These are phyloP conservation scores for Paxillus rubicundulus DNA, from an alignment of 768 basidiomycete genomes.

Conservation along the genomic window DNA sequence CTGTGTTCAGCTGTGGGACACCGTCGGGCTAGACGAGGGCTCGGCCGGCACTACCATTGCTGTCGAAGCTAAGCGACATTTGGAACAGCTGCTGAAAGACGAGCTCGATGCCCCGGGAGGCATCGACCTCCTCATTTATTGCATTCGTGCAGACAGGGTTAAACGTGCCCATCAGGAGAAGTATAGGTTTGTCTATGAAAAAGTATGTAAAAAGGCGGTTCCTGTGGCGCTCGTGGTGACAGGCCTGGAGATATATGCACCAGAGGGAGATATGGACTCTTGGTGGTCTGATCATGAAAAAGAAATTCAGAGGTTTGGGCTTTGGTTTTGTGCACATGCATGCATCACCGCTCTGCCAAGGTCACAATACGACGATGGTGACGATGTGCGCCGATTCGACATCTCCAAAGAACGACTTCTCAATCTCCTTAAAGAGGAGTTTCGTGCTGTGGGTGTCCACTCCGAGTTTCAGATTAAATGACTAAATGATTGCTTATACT, in stretches of 20 bases:
- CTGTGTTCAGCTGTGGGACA: slow-evolving; percentile 32
- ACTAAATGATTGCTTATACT: neutral
- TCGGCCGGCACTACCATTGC: slow-evolving; percentile 15
- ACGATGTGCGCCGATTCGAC: slow-evolving; percentile 8
- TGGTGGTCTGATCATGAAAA: slow-evolving; percentile 37
- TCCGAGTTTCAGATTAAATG: neutral
- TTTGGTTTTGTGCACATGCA: slow-evolving; percentile 35
- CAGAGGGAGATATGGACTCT: slow-evolving; percentile 25
- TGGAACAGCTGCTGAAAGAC: slow-evolving; percentile 28
- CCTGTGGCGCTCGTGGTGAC: slow-evolving; percentile 28
- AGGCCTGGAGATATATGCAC: slow-evolving; percentile 25
- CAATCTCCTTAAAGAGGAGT: slow-evolving; percentile 6
- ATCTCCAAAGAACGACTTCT: slow-evolving; percentile 11
- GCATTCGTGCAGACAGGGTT: slow-evolving; percentile 25
- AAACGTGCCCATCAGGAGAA: slow-evolving; percentile 17
- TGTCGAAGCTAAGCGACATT: slow-evolving; percentile 11
- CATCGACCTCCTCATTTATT: slow-evolving; percentile 26
- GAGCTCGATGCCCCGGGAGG: slow-evolving; percentile 18
- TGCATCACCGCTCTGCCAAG: slow-evolving; percentile 32
- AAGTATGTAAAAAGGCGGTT: slow-evolving; percentile 23
- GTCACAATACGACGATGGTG: too few species aligned
- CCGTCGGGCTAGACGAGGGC: slow-evolving; percentile 34
- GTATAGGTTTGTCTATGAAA: slow-evolving; percentile 23
- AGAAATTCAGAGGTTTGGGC: slow-evolving; percentile 25
- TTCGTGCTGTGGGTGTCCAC: slow-evolving; percentile 12